Evolutionary conservation across 768 basidiomycete genomes (phyloP).

Genomic region (Boletus rufocinnamomeus): DNA sequence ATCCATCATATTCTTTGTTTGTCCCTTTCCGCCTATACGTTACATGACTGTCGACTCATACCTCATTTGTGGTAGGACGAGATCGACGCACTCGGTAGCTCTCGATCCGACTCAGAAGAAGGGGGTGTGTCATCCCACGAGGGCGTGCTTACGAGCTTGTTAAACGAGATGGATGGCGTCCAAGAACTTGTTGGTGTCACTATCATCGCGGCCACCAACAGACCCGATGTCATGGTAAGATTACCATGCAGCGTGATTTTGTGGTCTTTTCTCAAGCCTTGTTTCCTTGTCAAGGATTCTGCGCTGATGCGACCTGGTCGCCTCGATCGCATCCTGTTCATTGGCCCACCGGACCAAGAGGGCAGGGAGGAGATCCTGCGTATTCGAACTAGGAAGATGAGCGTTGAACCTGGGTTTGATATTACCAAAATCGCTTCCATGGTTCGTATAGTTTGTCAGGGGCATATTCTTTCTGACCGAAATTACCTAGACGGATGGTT

Average conservation of each 20-base stretch:
- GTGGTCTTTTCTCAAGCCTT: background rate
- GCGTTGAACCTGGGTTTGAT: slow-evolving; percentile 69
- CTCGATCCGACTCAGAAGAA: slow-evolving; percentile 58
- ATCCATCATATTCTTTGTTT: slow-evolving; percentile 94
- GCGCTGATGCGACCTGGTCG: slow-evolving; percentile 95
- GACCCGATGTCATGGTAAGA: slow-evolving; percentile 88
- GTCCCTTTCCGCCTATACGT: slow-evolving; percentile 25
- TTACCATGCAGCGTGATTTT: background rate
- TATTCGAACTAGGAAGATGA: slow-evolving; percentile 80
- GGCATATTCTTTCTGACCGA: slow-evolving; percentile 6
- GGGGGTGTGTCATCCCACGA: slow-evolving; percentile 66
- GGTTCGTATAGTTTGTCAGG: slow-evolving; percentile 41
- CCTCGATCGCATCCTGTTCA: slow-evolving; percentile 90
- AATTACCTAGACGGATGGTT: slow-evolving; percentile 76
- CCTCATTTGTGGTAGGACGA: slow-evolving; percentile 71
- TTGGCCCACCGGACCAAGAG: slow-evolving; percentile 83
- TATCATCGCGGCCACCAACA: slow-evolving; percentile 92
- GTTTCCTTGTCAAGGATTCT: slow-evolving; percentile 62
- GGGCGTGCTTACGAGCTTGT: slow-evolving; percentile 87
- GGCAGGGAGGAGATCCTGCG: slow-evolving; percentile 84
- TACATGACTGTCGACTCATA: slow-evolving; percentile 1
- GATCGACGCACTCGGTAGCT: slow-evolving; percentile 89
- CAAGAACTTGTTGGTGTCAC: slow-evolving; percentile 95
- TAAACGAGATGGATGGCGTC: slow-evolving; percentile 99
- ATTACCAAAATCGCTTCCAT: slow-evolving; percentile 65